Conservation (phyloP, 805 yeast genomes). For the Saturnispora hagleri region DNA sequence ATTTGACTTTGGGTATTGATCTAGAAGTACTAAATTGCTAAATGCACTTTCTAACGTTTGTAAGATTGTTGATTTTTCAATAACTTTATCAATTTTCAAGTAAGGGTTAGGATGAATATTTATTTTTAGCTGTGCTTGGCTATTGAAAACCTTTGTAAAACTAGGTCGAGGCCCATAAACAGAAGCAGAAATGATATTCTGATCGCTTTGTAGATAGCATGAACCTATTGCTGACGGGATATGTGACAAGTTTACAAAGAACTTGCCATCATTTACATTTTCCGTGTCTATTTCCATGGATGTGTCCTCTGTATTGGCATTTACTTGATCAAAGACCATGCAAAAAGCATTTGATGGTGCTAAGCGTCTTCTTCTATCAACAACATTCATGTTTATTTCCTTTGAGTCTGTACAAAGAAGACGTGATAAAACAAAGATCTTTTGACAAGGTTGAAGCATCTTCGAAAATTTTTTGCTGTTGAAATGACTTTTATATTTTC, state of each 20-base stretch:
- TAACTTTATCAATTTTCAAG: slow-evolving; percentile 25
- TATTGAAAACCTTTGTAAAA: slow-evolving; percentile 26
- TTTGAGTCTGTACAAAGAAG: background rate
- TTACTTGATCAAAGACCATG: slow-evolving; percentile 28
- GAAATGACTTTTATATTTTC: background rate
- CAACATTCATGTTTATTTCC: slow-evolving; percentile 26
- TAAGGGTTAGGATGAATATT: slow-evolving; percentile 13
- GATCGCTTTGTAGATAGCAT: slow-evolving; percentile 61
- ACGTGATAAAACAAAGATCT: background rate
- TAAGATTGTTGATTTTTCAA: slow-evolving; percentile 18
- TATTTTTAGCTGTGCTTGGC: slow-evolving; percentile 23
- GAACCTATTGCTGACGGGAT: slow-evolving; percentile 65
- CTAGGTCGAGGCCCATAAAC: slow-evolving; percentile 87
- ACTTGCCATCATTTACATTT: slow-evolving; percentile 10
- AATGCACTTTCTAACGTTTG: slow-evolving; percentile 35
- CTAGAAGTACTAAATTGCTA: slow-evolving; percentile 38
- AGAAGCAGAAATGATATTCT: slow-evolving; percentile 53
- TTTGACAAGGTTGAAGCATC: background rate
- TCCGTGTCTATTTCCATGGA: slow-evolving; percentile 1
- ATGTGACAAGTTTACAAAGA: slow-evolving; percentile 51
- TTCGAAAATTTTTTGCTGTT: background rate
- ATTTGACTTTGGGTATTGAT: slow-evolving; percentile 82
- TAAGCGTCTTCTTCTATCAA: slow-evolving; percentile 76
- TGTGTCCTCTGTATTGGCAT: slow-evolving; percentile 10
- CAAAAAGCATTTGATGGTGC: slow-evolving; percentile 69